Base-by-base conservation (phyloP, 805 yeast species). In the Metschnikowia gelsemii region DNA sequence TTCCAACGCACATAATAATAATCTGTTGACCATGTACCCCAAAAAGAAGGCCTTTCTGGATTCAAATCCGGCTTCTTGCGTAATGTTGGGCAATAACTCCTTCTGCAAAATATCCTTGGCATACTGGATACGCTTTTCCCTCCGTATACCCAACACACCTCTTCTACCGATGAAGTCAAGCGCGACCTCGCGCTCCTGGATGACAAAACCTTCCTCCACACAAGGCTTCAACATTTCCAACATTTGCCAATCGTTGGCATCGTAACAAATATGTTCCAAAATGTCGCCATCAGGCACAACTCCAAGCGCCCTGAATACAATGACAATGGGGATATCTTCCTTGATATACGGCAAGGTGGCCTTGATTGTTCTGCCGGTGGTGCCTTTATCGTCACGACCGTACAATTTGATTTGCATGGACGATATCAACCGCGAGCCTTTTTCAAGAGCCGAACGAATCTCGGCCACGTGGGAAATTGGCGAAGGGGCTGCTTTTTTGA, bases 241-340 rank as follows among this genome's bases (percentile, higher is more conserved):
- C 99, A 93, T 93, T 69, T 93, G 99, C 97, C 98, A 91, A 72
- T 93, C 99, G 53, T 84, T 86, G 46, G 88, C 89, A 66, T 93
- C 99, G 66, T 91, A 93, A 71, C 99, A 93, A 45, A 93, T 93
- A 66, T 93, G 99, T 67, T 93, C 97, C 59, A 93, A 73, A 58
- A 93, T 93, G 70, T 93, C 99, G 64, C 99, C 99, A 72, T 93
- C 99, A 29, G 98, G 98, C 17, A 93, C 96, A 35, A 93, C 93
- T 54, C 99, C 99, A 46, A 93, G 75, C 8, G 99, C 99, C 73
- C 99, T 79, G 68, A 93, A 93, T 17, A 93, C 96, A 62, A 93
- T 84, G 20, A 93, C 96, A 56, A 93, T 90, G 33, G 99, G 99
- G 45, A 93, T 85, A 64, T 93, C 99, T 55, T 90, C 93, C 62